These are phyloP conservation scores for Carex kokanica DNA, from an alignment of 176 grass and related monocot genomes.

Conservation along the genomic window DNA sequence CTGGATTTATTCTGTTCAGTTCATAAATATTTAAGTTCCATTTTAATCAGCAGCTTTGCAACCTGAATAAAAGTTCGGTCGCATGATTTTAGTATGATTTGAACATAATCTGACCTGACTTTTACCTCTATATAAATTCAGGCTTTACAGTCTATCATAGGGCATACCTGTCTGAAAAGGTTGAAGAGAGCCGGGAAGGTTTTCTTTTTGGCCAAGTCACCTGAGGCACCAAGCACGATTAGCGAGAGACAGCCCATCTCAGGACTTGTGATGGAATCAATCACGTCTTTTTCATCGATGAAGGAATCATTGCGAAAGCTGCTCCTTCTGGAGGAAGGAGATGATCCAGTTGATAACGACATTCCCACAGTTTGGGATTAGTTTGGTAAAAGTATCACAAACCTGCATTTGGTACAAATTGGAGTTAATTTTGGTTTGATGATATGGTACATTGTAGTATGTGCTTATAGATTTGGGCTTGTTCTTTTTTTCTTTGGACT, in stretches of 20 bases:
- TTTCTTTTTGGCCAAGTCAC: constrained; percentile 99
- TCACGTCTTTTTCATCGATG: constrained; percentile 47
- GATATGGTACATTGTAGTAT: neutral
- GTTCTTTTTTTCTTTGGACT: neutral
- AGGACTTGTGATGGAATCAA: constrained; percentile 29
- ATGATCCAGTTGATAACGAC: constrained; percentile 50
- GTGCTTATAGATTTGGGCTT: neutral
- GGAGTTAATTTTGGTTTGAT: neutral
- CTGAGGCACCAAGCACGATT: constrained; percentile 93
- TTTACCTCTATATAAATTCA: neutral
- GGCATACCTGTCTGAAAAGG: constrained; percentile 82
- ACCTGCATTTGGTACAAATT: neutral
- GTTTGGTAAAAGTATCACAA: constrained; percentile 9
- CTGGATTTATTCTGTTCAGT: constrained; percentile 25
- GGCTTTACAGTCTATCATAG: constrained; percentile 3
- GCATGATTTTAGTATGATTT: neutral
- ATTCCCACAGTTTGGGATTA: constrained; percentile 26
- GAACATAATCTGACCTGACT: neutral
- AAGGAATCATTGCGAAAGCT: constrained; percentile 52
- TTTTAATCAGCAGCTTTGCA: neutral
- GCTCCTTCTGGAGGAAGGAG: constrained; percentile 54
- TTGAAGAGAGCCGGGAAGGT: constrained; percentile 96
- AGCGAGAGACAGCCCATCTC: constrained; percentile 74
- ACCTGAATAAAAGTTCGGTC: neutral
- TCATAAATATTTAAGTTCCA: neutral